Base-by-base conservation (phyloP, 2,329 filamentous ascomycete species). In the Gnomoniopsis sp. region DNA sequence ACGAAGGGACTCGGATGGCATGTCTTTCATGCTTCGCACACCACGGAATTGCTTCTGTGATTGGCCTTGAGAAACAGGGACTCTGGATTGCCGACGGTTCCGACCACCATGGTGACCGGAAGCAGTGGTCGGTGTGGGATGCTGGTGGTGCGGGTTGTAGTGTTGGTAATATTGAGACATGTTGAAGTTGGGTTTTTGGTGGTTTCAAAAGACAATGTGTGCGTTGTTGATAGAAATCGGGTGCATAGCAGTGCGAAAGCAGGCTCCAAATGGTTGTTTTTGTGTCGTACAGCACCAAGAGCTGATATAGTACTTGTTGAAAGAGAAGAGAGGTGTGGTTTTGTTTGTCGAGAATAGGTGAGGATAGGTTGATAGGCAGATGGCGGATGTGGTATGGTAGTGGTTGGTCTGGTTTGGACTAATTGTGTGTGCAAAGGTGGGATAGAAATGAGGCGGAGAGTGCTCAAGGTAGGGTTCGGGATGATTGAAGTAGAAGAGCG, bases 31-130 rank as follows among this genome's bases (percentile, higher is more conserved):
- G 69, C 88, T 90, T 70, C 90, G 88, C 56, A 93, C 88, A 64
- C 88, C 88, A 63, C 92, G 89, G 72, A 91, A 92, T 75, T 96
- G 91, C 74, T 92, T 89, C 71, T 96, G 90, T 53, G 87, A 78
- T 41, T 56, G 52, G 77, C 93, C 91, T 71, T 96, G 91, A 48
- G 88, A 83, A 54, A 91, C 87, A 46, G 88, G 88, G 67, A 95
- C 81, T 68, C 93, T 86, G 61, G 92, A 90, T 47, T 88, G 90
- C 71, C 93, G 86, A 70, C 93, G 89, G 73, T 90, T 93, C 69
- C 93, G 91, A 68, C 90, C 89, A 69, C 86, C 88, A 74, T 95
- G 89, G 77, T 93, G 88, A 46, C 76, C 79, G 67, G 78, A 80
- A 58, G 80, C 76, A 57, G 79, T 74, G 63, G 78, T 75, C 50